Conservation (phyloP, 2,329 filamentous ascomycete genomes). For the Botrytis medusae region DNA sequence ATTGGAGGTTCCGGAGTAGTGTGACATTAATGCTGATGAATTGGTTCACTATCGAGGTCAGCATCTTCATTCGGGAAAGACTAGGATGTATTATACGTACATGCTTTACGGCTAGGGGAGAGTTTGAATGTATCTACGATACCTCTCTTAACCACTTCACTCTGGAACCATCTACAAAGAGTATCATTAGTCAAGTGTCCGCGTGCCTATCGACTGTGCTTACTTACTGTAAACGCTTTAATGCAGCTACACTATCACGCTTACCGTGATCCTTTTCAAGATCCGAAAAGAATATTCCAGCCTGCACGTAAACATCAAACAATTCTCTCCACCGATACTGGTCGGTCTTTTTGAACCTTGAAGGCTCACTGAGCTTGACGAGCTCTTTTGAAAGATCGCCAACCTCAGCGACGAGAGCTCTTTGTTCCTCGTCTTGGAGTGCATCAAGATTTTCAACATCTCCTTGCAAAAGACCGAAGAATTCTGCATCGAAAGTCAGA, state of each 20-base stretch:
- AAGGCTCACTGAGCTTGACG: slow-evolving; percentile 60
- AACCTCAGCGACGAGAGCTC: slow-evolving; percentile 63
- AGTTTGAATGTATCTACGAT: slow-evolving; percentile 64
- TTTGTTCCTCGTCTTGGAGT: slow-evolving; percentile 63
- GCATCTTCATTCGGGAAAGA: slow-evolving; percentile 50
- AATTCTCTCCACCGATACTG: slow-evolving; percentile 76
- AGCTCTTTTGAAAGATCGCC: slow-evolving; percentile 63
- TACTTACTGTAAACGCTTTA: slow-evolving; percentile 54
- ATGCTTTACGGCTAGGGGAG: slow-evolving; percentile 60
- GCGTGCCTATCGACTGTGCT: background rate
- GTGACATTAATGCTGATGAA: slow-evolving; percentile 73
- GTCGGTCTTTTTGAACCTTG: slow-evolving; percentile 59
- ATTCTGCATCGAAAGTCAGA: slow-evolving; percentile 73
- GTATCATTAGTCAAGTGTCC: background rate
- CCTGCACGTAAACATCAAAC: slow-evolving; percentile 78
- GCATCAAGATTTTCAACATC: slow-evolving; percentile 64
- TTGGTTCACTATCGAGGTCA: slow-evolving; percentile 37
- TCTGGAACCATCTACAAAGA: slow-evolving; percentile 58
- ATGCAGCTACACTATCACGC: slow-evolving; percentile 63
- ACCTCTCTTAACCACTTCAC: slow-evolving; percentile 60
- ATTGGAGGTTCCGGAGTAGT: slow-evolving; percentile 77
- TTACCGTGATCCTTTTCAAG: slow-evolving; percentile 69
- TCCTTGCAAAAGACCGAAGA: slow-evolving; percentile 72
- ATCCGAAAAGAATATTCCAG: slow-evolving; percentile 78
- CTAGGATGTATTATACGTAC: slow-evolving; percentile 42